Evolutionary conservation across 169 alveolate genomes (phyloP), one percentile per base, ranked within the genome.

Genomic region (Plasmodium relictum): DNA sequence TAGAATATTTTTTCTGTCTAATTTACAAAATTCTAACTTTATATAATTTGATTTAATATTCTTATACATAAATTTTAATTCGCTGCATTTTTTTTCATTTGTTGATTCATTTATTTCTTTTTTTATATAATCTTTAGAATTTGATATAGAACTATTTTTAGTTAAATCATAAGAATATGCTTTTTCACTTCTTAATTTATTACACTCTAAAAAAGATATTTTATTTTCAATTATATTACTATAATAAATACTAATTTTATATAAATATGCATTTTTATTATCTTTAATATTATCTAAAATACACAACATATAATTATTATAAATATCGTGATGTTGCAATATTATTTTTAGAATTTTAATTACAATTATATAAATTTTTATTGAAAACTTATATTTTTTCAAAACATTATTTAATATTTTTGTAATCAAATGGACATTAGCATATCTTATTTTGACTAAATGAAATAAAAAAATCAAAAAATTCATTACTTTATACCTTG

Each of bases 1-100:
- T 48, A 80, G 48, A 7, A 41, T 12, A 18, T 66, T 63, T 66
- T 61, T 80, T 80, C 90, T 65, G 73, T 80, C 90, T 48, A 37
- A 41, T 66, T 68, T 80, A 71, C 20, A 44, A 22, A 48, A 31
- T 12, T 45, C 56, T 54, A 80, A 54, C 41, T 80, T 52, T 66
- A 80, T 65, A 50, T 37, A 54, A 31, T 39, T 59, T 10, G 78
- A 50, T 12, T 50, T 14, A 6, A 24, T 41, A 39, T 54, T 5
- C n/a, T 24, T 31, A 26, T 24, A 18, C 18, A 8, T 45, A 58
- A 9, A 58, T 74, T 63, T 74, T 62, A 42, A 0, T 18, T 54
- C 50, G 66, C 39, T 0, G 44, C 45, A 4, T 14, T 24, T 71
- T 26, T 3, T 9, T 50, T n/a, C 39, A 48, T 8, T n/a, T 7